Base-by-base conservation (phyloP, 2,329 filamentous ascomycete species). In the Nemania bipapillata region DNA sequence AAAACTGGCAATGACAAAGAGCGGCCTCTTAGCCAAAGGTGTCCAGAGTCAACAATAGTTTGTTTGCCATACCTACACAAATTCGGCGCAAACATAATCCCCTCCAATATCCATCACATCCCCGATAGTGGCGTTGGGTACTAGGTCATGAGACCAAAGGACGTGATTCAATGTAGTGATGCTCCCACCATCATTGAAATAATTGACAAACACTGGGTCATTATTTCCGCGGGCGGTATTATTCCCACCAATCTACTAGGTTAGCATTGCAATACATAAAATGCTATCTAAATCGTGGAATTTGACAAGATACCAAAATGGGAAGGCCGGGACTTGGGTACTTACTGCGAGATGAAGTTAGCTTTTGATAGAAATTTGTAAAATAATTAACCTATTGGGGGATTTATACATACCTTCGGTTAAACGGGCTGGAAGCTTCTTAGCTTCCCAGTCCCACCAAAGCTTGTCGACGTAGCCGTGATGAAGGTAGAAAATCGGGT, bases 371-470 rank as follows among this genome's bases (percentile, higher is more conserved):
- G n/a, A n/a, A n/a, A n/a, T n/a, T n/a, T n/a, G n/a, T n/a, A 37
- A 12, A 52, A 45, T 15, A 57, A 62, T 49, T 45, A 12, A 54
- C 65, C 65, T 3, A 65, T 65, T 37, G 70, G 66, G 1, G 65
- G 66, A 42, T 76, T 76, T 52, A 54, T 53, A 5, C 73, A 74
- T 42, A 66, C 70, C 52, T 76, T 78, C 73, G 6, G 50, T 74
- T 6, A 76, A 68, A 3, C 77, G 72, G 4, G 61, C 68, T 24
- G 70, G 49, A 1, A 76, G 60, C 35, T 75, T 68, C 0, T 63
- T 55, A 26, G 70, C 58, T 64, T 79, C 77, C 77, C 77, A 78
- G n/a, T 72, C 57, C 75, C 75, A 77, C 75, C 75, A 79, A 8
- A 77, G 58, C 8, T 73, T 73, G 45, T 79, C 77, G 3, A 79